Base-by-base conservation (phyloP, 371 early-diverging fungal species). In the Blyttiomyces sp. region DNA sequence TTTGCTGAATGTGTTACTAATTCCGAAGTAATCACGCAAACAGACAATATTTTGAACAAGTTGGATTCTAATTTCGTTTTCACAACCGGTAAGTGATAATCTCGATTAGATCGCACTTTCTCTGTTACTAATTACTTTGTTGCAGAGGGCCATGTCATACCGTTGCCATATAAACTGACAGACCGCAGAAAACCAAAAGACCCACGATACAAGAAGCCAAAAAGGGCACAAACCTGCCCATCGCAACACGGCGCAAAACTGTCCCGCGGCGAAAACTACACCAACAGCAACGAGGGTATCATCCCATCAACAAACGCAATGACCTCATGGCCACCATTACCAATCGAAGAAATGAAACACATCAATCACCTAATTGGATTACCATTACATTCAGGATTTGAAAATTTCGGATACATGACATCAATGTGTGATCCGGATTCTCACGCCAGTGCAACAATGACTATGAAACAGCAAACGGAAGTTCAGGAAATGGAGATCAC, bases 1-100 rank as follows among this genome's bases (percentile, higher is more conserved):
- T 24, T 24, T 49, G 33, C n/a, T 30, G 31, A 26, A 43, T 1
- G 34, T 7, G 30, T 42, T 28, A 33, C 33, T 23, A 6, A 16
- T 49, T 4, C 11, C 31, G n/a, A 31, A 28, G 16, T 35, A 16
- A n/a, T 7, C 6, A 13, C 11, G 46, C 49, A 36, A 4, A 16
- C 11, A 76, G 76, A 70, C 9, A 69, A 76, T 35, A 30, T 66
- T 7, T 55, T 91, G 21, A 88, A 92, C 54, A 57, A 50, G 9
- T 24, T 83, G 51, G 89, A 93, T 57, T 76, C 77, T 28, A 92
- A 89, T 64, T 84, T 83, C 64, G 90, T 94, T 17, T 92, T 93
- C 66, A 92, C 94, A 0, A 94, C 96, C 2, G 74, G 74, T 73
- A 19, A 4, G 54, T n/a, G n/a, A n/a, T n/a, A n/a, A n/a, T n/a